Base-by-base conservation (phyloP, 129 eudicot genomes). In the Apium graveolens region DNA sequence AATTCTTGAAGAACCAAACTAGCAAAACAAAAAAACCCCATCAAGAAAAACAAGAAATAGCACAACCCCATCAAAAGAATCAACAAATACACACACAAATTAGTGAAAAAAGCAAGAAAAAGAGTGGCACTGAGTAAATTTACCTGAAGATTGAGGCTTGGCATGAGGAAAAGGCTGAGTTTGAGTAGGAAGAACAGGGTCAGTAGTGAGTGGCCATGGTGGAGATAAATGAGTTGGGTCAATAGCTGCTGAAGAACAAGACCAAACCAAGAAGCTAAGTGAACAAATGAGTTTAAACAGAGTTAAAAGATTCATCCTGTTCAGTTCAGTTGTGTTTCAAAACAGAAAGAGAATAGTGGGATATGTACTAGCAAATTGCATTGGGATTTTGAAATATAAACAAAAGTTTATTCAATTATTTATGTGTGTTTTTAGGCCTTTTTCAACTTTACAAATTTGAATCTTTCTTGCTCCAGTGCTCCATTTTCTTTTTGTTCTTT, bases 141-240 rank as follows among this genome's bases (percentile, higher is more conserved):
- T 83, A 93, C 98, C 98, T 83, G 95, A 89, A 80, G 97, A 83
- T 63, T 78, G 87, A 84, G 98, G 90, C 38, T 82, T 75, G 55
- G 85, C 78, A 5, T 66, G 21, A 63, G 92, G 86, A 87, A 87
- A 82, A 55, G 94, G 98, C 69, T 86, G 81, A 76, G 89, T 84
- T 80, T 93, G 89, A 32, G 92, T 87, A 27, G 97, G 97, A 84
- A 91, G 87, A 86, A 91, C 89, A 14, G 97, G 97, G 77, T 89
- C 95, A 74, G 89, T 65, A 63, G 80, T 45, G 66, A 84, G 78
- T 63, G 91, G 78, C 70, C 81, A 84, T 42, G 95, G 95, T 14
- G 97, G 90, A 82, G 83, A 82, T 31, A 89, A 80, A 41, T 38
- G 83, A 31, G 32, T 60, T 60, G 86, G 90, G 70, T 81, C 83